Conservation (phyloP, 495 filamentous ascomycete species). For the Hypoxylon lenormandii region DNA sequence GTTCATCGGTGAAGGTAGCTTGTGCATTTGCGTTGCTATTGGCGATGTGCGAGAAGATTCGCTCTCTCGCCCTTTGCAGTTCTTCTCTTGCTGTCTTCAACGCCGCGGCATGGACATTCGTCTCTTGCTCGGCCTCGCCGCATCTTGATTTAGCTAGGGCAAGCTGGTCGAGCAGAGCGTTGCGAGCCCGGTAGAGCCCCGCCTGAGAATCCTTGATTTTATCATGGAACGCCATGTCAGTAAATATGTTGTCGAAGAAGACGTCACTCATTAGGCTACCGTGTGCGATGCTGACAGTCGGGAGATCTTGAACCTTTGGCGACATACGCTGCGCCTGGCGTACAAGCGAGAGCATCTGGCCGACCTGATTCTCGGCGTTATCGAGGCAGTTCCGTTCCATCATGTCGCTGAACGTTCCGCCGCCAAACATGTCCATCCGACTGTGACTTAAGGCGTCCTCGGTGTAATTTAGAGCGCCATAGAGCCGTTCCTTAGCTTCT, state of each 20-base stretch:
- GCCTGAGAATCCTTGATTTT: constrained; percentile 56
- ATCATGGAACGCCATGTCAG: constrained; percentile 60
- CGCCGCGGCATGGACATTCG: constrained; percentile 40
- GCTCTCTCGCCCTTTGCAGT: constrained; percentile 56
- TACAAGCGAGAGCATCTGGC: constrained; percentile 42
- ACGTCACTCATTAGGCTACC: constrained; percentile 58
- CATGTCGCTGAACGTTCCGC: constrained; percentile 49
- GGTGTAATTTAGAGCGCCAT: constrained; percentile 45
- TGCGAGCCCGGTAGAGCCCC: constrained; percentile 48
- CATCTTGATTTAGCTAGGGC: constrained; percentile 40
- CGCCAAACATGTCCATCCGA: constrained; percentile 52
- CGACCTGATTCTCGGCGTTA: constrained; percentile 49
- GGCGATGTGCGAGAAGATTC: constrained; percentile 48
- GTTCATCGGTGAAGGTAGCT: constrained; percentile 20
- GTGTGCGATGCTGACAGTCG: constrained; percentile 50
- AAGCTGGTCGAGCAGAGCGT: constrained; percentile 39
- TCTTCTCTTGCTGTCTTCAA: constrained; percentile 52
- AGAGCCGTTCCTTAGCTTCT: constrained; percentile 46
- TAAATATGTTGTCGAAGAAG: constrained; percentile 63
- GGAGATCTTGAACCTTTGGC: constrained; percentile 47
- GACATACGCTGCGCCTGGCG: constrained; percentile 54
- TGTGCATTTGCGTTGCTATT: constrained; percentile 1
- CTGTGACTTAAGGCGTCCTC: constrained; percentile 50
- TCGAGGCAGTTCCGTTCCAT: constrained; percentile 58
- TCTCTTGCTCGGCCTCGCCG: constrained; percentile 29